phyloP scores from a whole-genome alignment of 2,329 filamentous ascomycete species.

The Curvularia lunata region DNA sequence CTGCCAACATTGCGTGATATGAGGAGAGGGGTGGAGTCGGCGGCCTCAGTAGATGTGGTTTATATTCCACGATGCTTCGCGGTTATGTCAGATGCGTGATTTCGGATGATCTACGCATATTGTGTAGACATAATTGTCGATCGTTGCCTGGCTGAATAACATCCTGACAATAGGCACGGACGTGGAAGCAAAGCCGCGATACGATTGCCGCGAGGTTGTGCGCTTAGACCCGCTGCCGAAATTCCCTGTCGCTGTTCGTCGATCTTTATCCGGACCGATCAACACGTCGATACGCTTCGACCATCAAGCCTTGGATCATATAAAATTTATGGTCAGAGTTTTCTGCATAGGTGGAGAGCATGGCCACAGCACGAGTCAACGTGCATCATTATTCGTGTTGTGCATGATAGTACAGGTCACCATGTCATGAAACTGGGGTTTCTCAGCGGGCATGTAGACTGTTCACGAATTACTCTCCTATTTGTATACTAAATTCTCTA shows the following conservation, averaged over 20 bases:
- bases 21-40: neutral
- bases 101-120: neutral
- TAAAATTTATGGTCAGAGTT: neutral
- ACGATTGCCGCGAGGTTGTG: slow-evolving; percentile 1
- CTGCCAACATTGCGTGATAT: neutral
- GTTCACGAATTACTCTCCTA: neutral
- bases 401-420: neutral
- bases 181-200: neutral
- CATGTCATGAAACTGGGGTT: neutral
- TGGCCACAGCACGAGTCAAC: neutral
- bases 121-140: neutral
- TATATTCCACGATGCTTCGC: neutral
- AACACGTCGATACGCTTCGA: slow-evolving; percentile 2
- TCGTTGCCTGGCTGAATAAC: neutral
- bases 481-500: neutral
- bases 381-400: no score
- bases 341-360: neutral
- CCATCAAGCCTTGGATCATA: neutral
- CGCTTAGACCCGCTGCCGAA: slow-evolving; percentile 7
- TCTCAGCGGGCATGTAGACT: neutral
- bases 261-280: slow-evolving; percentile 16
- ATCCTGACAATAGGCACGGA: neutral
- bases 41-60: neutral
- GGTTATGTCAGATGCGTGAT: neutral
- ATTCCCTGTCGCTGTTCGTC: slow-evolving; percentile 1